Percentiles rank a stretch among this genome's conserved stretches.
Conservation (phyloP, 2,329 filamentous ascomycete species). For the Ilyonectria destructans region DNA sequence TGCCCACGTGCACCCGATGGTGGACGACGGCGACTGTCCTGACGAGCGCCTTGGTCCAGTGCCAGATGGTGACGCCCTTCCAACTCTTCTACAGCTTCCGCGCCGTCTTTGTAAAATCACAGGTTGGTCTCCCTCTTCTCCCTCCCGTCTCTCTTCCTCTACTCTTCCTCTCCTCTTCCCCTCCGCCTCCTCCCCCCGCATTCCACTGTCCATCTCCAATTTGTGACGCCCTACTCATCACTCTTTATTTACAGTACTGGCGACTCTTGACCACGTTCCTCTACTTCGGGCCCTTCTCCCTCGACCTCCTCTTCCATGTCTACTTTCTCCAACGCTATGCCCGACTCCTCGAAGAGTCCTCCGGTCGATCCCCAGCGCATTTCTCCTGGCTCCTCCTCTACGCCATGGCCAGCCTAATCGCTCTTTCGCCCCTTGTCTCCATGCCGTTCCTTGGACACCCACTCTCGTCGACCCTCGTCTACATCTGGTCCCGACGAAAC, state of each 20-base stretch:
- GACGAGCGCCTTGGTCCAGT: slow-evolving; percentile 92
- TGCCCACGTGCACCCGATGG: slow-evolving; percentile 95
- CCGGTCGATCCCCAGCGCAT: slow-evolving; percentile 90
- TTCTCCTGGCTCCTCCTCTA: slow-evolving; percentile 97
- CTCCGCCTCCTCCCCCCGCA: background rate
- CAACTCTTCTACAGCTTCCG: slow-evolving; percentile 98
- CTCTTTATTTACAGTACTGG: slow-evolving; percentile 83
- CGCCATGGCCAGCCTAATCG: slow-evolving; percentile 83
- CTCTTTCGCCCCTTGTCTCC: slow-evolving; percentile 88
- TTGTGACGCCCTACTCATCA: slow-evolving; percentile 35
- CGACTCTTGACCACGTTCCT: slow-evolving; percentile 95
- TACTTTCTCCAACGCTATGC: slow-evolving; percentile 99
- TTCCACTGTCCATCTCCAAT: background rate
- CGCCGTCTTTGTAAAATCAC: slow-evolving; percentile 90
- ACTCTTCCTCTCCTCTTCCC: slow-evolving; percentile 8
- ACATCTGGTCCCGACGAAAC: slow-evolving; percentile 97
- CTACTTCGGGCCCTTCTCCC: slow-evolving; percentile 94
- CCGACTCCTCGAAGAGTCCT: slow-evolving; percentile 93
- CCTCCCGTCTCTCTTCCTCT: background rate
- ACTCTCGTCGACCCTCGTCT: slow-evolving; percentile 92
- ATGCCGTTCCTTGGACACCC: slow-evolving; percentile 97
- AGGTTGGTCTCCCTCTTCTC: slow-evolving; percentile 71
- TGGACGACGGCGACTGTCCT: slow-evolving; percentile 96
- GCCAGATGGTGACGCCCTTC: slow-evolving; percentile 91
- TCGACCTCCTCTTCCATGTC: slow-evolving; percentile 97